Base-by-base conservation (phyloP, 2,329 filamentous ascomycete genomes). In the Trichocomaceae sp. region DNA sequence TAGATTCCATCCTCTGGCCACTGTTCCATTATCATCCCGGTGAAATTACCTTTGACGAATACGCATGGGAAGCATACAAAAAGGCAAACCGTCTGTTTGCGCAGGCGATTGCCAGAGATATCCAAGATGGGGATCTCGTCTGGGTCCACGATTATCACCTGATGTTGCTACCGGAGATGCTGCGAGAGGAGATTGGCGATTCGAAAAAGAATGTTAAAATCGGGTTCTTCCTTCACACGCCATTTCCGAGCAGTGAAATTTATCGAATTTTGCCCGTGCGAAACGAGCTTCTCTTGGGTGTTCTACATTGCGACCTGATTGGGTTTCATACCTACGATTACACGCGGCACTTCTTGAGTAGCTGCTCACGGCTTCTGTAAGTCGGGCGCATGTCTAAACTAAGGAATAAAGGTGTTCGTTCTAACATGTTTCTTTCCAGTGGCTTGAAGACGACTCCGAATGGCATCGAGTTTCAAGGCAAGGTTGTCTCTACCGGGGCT, bases 251-350 rank as follows among this genome's bases (percentile, higher is more conserved):
- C 69, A 92, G 87, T 63, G 91, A 96, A 73, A 95, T 96, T 67
- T 96, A 96, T 75, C 84, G 91, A 60, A 95, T 96, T 62, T 77
- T 96, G 15, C 91, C 91, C 1, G 90, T 96, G 20, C 83, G 92
- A 61, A 89, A 95, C 68, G 84, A 88, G 64, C 84, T 96, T 51
- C 79, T 96, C 39, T 80, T 86, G 42, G 90, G 92, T 53, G 83
- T 96, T 47, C 79, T 96, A 39, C 86, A 95, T 68, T 95, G 90
- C 75, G 91, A 96, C 68, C 76, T 96, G 57, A 88, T 96, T 66
- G 91, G 91, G 35, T 96, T 96, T 77, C 91, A 96, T 72, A 96
- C 92, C 20, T 96, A 96, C 75, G 90, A 96, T 75, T 96, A 96
- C 66, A 90, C 90, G 22, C 82, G 91, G 50, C 91, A 96, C 73